These are phyloP conservation scores for Massarina eburnea DNA, from an alignment of 2,329 filamentous ascomycete genomes.

Conservation along the genomic window DNA sequence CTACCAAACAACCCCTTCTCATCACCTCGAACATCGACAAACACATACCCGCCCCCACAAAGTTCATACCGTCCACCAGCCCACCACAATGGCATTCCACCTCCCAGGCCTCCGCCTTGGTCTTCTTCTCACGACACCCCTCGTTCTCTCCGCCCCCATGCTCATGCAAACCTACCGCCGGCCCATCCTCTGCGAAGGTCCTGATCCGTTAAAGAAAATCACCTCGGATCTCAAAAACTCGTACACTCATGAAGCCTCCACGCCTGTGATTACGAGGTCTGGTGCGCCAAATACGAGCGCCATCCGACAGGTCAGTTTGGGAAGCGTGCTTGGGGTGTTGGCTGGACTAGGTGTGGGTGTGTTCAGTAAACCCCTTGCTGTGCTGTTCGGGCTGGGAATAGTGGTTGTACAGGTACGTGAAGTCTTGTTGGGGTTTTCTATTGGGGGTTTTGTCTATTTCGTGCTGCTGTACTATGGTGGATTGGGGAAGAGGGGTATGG, in stretches of 20 bases:
- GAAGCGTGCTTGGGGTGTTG: conserved; percentile 47
- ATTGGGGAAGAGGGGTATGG: too few relatives aligned
- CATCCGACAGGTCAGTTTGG: conserved; percentile 49
- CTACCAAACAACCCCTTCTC: not conserved
- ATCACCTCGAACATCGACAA: not conserved
- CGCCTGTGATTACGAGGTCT: conserved; percentile 41
- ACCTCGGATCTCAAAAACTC: conserved; percentile 37
- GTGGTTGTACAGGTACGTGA: conserved; percentile 63
- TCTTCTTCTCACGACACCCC: conserved; percentile 39
- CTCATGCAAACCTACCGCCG: conserved; percentile 31
- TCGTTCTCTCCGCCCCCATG: conserved; percentile 36
- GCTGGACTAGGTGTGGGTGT: conserved; percentile 66
- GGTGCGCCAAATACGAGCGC: conserved; percentile 46
- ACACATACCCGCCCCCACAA: not conserved
- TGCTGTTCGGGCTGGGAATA: conserved; percentile 67
- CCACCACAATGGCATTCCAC: conserved; percentile 41
- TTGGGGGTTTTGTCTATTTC: conserved; percentile 1
- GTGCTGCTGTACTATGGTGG: too few relatives aligned
- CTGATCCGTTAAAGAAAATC: conserved; percentile 40
- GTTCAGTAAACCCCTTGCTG: conserved; percentile 70
- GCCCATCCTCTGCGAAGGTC: conserved; percentile 41
- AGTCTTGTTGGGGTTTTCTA: conserved; percentile 1
- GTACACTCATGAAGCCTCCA: conserved; percentile 43
- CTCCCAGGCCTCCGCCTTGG: conserved; percentile 44
- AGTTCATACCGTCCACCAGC: not conserved